These are phyloP conservation scores for Ogataea naganishii DNA, from an alignment of 805 yeast species.

Conservation along the genomic window DNA sequence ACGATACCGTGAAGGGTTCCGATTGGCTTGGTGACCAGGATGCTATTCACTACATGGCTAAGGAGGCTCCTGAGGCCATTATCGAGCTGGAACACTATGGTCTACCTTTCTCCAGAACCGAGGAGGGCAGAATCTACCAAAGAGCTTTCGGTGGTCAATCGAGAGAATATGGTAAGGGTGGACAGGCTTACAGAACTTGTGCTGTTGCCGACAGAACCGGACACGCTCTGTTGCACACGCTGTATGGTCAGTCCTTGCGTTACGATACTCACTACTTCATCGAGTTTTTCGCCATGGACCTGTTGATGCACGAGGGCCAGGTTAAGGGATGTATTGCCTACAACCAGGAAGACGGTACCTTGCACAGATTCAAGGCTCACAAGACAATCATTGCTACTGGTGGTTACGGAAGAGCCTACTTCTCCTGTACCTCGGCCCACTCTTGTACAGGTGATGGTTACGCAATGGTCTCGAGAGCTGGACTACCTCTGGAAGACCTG, in stretches of 20 bases:
- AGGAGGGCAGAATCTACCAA: slow-evolving; percentile 94
- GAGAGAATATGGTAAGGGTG: slow-evolving; percentile 93
- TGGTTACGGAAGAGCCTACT: slow-evolving; percentile 97
- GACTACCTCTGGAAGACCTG: slow-evolving; percentile 93
- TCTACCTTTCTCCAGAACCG: slow-evolving; percentile 96
- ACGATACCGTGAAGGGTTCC: slow-evolving; percentile 97
- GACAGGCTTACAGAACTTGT: slow-evolving; percentile 98
- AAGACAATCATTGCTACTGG: slow-evolving; percentile 97
- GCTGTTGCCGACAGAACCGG: slow-evolving; percentile 99
- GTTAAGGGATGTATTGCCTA: slow-evolving; percentile 96
- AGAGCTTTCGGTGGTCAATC: slow-evolving; percentile 99
- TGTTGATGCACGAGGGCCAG: slow-evolving; percentile 89
- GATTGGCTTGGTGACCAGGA: slow-evolving; percentile 99
- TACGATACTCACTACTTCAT: slow-evolving; percentile 97
- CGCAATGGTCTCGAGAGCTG: slow-evolving; percentile 98
- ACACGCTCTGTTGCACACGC: slow-evolving; percentile 90
- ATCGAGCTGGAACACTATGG: slow-evolving; percentile 97
- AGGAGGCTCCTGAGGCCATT: slow-evolving; percentile 93
- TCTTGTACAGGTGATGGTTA: slow-evolving; percentile 99
- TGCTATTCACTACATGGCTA: slow-evolving; percentile 97
- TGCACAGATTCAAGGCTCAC: slow-evolving; percentile 96
- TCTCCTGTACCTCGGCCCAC: slow-evolving; percentile 98
- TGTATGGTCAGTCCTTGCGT: slow-evolving; percentile 92
- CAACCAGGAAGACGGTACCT: slow-evolving; percentile 97
- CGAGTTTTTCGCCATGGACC: slow-evolving; percentile 92